Conservation (phyloP, 2,329 filamentous ascomycete species). For the Ascochyta koolunga region DNA sequence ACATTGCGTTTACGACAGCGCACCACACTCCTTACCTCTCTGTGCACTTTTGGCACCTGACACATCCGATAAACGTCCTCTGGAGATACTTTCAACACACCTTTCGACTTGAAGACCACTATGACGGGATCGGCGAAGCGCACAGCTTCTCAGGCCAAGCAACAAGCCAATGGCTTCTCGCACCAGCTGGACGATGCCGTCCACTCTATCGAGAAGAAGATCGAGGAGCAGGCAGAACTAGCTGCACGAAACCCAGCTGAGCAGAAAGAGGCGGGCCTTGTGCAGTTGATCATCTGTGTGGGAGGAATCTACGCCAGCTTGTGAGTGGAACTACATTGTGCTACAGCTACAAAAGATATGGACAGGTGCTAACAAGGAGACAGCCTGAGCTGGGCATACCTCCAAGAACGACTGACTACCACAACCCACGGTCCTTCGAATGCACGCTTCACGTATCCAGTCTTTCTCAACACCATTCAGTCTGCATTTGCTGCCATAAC, state of each 20-base stretch:
- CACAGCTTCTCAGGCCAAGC: slow-evolving; percentile 34
- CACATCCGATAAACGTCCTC: no score
- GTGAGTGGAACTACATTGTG: slow-evolving; percentile 56
- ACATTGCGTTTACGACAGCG: background rate
- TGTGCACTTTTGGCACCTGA: background rate
- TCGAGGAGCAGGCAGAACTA: slow-evolving; percentile 40
- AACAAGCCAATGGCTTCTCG: slow-evolving; percentile 28
- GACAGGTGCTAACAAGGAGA: slow-evolving; percentile 9
- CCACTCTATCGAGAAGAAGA: slow-evolving; percentile 37
- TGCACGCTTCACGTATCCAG: slow-evolving; percentile 82
- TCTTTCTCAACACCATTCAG: slow-evolving; percentile 96
- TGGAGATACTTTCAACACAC: background rate
- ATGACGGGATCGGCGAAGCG: slow-evolving; percentile 43
- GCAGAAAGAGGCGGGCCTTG: slow-evolving; percentile 61
- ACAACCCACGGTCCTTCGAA: slow-evolving; percentile 74
- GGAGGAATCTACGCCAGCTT: slow-evolving; percentile 96
- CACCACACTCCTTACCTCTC: background rate
- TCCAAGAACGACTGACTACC: slow-evolving; percentile 97
- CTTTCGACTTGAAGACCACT: background rate
- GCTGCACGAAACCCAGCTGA: slow-evolving; percentile 41
- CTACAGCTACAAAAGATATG: no score
- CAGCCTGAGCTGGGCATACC: slow-evolving; percentile 89
- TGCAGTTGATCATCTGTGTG: slow-evolving; percentile 85
- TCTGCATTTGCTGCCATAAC: slow-evolving; percentile 84
- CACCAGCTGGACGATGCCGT: slow-evolving; percentile 34